Evolutionary conservation across 73 alveolate species (phyloP), one percentile per base, ranked within the genome.

Genomic region (Blepharisma japonicum): DNA sequence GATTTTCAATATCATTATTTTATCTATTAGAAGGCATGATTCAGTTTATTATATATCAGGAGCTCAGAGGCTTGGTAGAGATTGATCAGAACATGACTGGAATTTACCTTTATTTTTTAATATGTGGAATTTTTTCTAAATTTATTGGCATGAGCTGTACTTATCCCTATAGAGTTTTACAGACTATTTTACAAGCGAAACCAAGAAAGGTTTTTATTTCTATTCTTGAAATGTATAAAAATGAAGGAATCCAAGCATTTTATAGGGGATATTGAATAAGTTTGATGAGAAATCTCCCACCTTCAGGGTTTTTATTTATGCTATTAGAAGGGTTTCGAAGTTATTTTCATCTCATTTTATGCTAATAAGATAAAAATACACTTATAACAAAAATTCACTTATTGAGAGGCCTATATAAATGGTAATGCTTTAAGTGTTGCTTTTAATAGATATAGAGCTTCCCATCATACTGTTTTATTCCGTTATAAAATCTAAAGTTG

Each of bases 291-390:
- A n/a, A 61, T 8, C 74, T 61, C 5, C 74, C 74, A 18, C 74
- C 74, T 20, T 61, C 74, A 61, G 74, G 74, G 11, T 61, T 61
- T 61, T 61, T 61, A 25, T 61, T 61, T 25, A 20, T 61, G 47
- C 2, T 61, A 2, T 9, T 61, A 2, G 74, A 61, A 25, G 42
- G 5, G 42, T 32, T 32, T 32, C 0, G 42, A 32, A 32, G 42
- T 32, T 32, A 32, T 32, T 32, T 32, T 32, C 42, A 32, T 32
- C 42, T 1, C 3, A 32, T 32, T 32, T 32, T 32, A 32, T 32
- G 42, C 42, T 32, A 32, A 32, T 32, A 32, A 32, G 42, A 32
- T 32, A 32, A 32, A 32, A 32, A 32, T 32, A 32, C 3, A 32
- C 42, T 32, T 32, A 32, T 3, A 32, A 32, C 42, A 32, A 32